Base-by-base conservation (phyloP, 2,329 filamentous ascomycete species). In the Fonsecaea nubica region DNA sequence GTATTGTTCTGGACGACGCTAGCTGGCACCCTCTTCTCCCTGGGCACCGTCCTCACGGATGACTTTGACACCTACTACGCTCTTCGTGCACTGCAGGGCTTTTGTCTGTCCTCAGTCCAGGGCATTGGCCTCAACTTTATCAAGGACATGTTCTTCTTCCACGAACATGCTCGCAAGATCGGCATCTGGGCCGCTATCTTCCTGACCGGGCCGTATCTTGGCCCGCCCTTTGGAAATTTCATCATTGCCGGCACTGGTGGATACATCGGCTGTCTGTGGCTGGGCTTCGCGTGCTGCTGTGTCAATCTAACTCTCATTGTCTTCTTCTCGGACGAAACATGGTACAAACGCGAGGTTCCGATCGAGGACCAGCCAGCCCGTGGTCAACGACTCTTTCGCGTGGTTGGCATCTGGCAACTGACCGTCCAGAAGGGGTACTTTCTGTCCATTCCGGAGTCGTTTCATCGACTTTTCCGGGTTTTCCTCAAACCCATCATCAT, bases 31-130 rank as follows among this genome's bases (percentile, higher is more conserved):
- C 74, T 72, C 10, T 80, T 78, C 0, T 74, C 76, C 2, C 72
- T 76, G 9, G 78, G 79, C 72, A 78, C 74, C 58, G 75, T 76
- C 6, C 75, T 68, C 12, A 73, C 79, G 0, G 69, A 69, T 1
- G 73, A 62, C 0, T 81, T 79, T 58, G 66, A 77, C n/a, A 73
- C 72, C 0, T 80, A 77, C 69, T 76, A 79, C 71, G 78, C 78
- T n/a, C 75, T 77, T 0, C 74, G 80, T 0, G 78, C 80, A 15
- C 70, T 82, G 2, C 79, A 81, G 53, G 81, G 79, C 5, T 77
- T 82, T 70, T 79, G 80, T 67, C 76, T 73, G 2, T 79, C 74
- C 5, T 76, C 78, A 1, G 75, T 75, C 0, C 78, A 81, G 68
- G 76, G 72, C 0, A 76, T 76, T 33, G 79, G 78, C 3, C 73